Evolutionary conservation across 768 basidiomycete species (phyloP), one percentile per base, ranked within the genome.

Genomic region (Serendipita sp.): DNA sequence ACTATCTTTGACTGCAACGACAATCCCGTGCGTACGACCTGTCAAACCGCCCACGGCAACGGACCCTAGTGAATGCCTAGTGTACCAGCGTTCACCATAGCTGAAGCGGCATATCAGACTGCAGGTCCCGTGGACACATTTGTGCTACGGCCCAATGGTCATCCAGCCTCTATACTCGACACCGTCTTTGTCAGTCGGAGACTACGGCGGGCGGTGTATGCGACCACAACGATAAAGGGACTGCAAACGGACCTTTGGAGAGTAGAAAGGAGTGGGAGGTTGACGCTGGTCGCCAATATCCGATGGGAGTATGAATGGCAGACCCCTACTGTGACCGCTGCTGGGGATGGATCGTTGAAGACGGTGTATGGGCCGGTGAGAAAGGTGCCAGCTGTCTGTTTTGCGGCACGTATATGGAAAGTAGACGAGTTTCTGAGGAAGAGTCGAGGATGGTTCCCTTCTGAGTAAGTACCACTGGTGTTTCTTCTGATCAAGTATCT

Each of bases 171-270:
- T 11, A 58, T 58, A 4, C 53, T 58, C 53, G 53, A 58, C 31
- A 58, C 53, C 53, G 53, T 58, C n/a, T 58, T 58, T n/a, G 53
- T 58, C n/a, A 58, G 53, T 24, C 20, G 31, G 31, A 22, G 31
- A 22, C 31, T 31, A 17, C n/a, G 31, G 28, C 53, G 53, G 9
- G 53, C 53, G 24, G 53, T 58, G 17, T 58, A 58, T 31, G 53
- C 53, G 22, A 58, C 53, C 53, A 58, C 53, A n/a, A 58, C 53
- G 17, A 11, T 11, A 9, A 31, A n/a, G 22, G 24, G 22, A 22
- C 13, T 24, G 11, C 20, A 48, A 17, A 58, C 53, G 11, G 20
- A n/a, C 11, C 31, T 58, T n/a, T 58, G 53, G 53, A 26, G 30
- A 31, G 53, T 58, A 9, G 30, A n/a, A 28, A 3, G 11, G 11